Percentiles rank a stretch among this genome's conserved stretches.
Conservation (phyloP, 257 asterid genomes). For the Solanum chiquidenum region DNA sequence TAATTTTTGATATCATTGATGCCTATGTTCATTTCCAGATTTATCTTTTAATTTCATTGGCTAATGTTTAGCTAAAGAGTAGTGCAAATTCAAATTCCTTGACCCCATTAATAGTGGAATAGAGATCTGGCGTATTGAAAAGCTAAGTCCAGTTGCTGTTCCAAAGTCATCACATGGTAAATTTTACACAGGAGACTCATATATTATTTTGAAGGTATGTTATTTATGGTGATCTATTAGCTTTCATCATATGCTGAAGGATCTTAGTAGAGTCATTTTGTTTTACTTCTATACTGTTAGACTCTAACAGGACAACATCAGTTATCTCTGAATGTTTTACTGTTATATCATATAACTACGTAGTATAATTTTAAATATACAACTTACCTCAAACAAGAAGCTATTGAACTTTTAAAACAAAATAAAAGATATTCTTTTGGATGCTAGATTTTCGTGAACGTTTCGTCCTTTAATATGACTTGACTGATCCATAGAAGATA, state of each 20-base stretch:
- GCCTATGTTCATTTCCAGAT: not conserved
- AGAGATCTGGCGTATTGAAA: constrained; percentile 93
- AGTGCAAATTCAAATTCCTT: constrained; percentile 29
- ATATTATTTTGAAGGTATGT: constrained; percentile 71
- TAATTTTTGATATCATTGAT: not conserved
- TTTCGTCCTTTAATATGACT: not conserved
- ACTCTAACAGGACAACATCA: not conserved
- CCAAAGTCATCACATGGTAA: constrained; percentile 69
- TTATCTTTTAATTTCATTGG: not conserved
- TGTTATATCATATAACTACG: not conserved
- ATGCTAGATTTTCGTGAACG: not conserved
- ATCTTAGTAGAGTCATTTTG: not conserved
- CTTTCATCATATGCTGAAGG: not conserved
- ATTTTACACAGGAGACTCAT: constrained; percentile 80
- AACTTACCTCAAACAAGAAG: not conserved
- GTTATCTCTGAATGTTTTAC: not conserved
- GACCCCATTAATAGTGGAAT: constrained; percentile 55
- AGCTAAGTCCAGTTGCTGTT: constrained; percentile 56
- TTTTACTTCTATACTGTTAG: not conserved
- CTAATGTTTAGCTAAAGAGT: constrained; percentile 3
- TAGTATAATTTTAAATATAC: not conserved
- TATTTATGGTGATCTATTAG: not conserved
- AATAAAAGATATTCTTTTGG: not conserved
- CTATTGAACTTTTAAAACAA: not conserved
- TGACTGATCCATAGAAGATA: not conserved